Base-by-base conservation (phyloP, 768 basidiomycete species). In the Podaxis sp. region DNA sequence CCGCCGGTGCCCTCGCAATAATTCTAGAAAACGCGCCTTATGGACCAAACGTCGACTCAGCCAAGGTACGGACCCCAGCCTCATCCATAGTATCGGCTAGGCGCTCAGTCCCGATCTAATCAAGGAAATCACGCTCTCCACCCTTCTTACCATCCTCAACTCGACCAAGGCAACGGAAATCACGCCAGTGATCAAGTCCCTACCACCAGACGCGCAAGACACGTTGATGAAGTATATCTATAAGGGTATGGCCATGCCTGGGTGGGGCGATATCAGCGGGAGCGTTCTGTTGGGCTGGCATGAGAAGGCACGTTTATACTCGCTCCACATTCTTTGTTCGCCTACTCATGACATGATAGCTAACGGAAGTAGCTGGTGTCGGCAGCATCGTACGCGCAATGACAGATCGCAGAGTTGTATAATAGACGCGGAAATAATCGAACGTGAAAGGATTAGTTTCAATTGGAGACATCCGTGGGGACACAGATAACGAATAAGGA, bases 151-250 rank as follows among this genome's bases (percentile, higher is more conserved):
- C 0, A 93, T 98, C 66, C 84, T 98, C 65, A 98, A 97, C 80
- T 94, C 92, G 61, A 97, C 95, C 12, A 94, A 96, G 73, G 79
- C 94, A 4, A 83, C 92, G 2, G 96, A 98, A 65, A 93, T 98
- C 65, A 81, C 89, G 2, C 76, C 77, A 25, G 85, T 91, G 55
- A 82, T 97, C 72, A 90, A 88, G 69, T 73, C 81, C 0, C 81
- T 98, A 33, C 82, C 88, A 2, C 82, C 82, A 67, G 89, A 92
- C 55, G 77, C 83, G 49, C 93, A 95, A 70, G 96, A 97, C 70
- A 91, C 89, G 36, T 82, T 98, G 58, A 98, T 97, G 96, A 96
- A 96, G 73, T 98, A 96, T 71, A 79, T 98, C 15, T 98, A 98
- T 85, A 98, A 98, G 78, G 96, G 93, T 15, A 98, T 97, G 96